Evolutionary conservation across 1,284 basidiomycete species (phyloP).

Genomic region (Cryptococcus depauperatus): DNA sequence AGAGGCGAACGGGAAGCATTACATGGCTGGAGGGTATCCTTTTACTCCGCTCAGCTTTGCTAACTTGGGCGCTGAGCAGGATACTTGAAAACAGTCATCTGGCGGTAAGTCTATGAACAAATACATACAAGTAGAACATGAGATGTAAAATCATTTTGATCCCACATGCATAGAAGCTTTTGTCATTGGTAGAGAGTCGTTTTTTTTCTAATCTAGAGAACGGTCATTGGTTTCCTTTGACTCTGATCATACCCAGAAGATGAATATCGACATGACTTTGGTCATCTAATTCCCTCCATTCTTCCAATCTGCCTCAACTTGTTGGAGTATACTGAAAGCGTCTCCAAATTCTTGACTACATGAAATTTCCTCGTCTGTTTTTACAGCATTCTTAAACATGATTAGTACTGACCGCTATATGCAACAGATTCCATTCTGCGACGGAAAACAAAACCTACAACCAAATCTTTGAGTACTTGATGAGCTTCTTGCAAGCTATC

Average conservation of each 20-base stretch:
- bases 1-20: constrained; percentile 95
- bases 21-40: constrained; percentile 72
- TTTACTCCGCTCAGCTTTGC: constrained; percentile 46
- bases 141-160: too few relatives aligned
- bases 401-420: background rate
- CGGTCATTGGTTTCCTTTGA: too few relatives aligned
- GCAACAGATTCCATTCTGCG: background rate
- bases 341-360: constrained; percentile 22
- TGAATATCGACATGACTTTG: too few relatives aligned
- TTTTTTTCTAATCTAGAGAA: too few relatives aligned
- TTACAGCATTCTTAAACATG: constrained; percentile 15
- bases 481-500: constrained; percentile 56
- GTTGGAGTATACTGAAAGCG: constrained; percentile 18
- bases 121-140: too few relatives aligned
- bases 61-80: constrained; percentile 10
- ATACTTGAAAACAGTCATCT: constrained; percentile 2
- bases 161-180: too few relatives aligned
- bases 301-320: constrained; percentile 22
- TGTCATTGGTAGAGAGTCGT: too few relatives aligned
- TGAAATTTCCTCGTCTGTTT: constrained; percentile 16
- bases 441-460: constrained; percentile 52
- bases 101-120: too few relatives aligned
- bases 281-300: constrained; percentile 12
- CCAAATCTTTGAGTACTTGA: constrained; percentile 58
- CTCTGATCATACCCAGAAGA: too few relatives aligned